Base-by-base conservation (phyloP, 139 green algal species). In the Zygnema cylindricum region DNA sequence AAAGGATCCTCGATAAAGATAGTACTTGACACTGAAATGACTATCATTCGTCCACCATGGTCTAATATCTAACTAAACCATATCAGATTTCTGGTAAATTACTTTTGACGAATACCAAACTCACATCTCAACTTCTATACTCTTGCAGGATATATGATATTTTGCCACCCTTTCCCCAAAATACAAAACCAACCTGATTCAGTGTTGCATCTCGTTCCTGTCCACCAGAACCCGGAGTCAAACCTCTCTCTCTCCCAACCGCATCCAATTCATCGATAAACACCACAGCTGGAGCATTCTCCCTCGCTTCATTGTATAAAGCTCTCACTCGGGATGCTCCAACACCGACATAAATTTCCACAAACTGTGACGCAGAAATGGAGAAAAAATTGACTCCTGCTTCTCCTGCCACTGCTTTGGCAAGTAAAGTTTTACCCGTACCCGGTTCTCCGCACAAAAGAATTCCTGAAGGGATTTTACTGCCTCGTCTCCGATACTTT, bases 231-330 rank as follows among this genome's bases (percentile, higher is more conserved):
- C 78, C 85, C 1, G 77, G 35, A 0, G 85, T 79, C 0, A 89
- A 35, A n/a, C 87, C 87, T 25, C 87, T 42, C 49, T 88, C 41
- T 7, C 87, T 36, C 1, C 76, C 97, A 63, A 99, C 43, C 11
- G 95, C 96, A 86, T 99, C 97, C 88, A 99, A 98, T 94, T 99
- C 97, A 88, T 99, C 97, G 55, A 99, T 97, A 93, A 99, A 99
- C 33, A 99, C 92, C 88, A 99, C 96, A 92, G 95, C 96, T 40
- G 97, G 92, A 25, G 55, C 81, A 23, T 90, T 88, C 93, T 96
- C 0, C 90, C 93, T 93, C 96, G 95, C 35, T 69, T 86, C 63
- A 33, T 88, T 78, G 82, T 99, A 99, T 23, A 99, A 94, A 90
- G 99, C 97, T 7, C 97, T 91, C 78, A 99, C 97, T 11, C 98